Conservation (phyloP, 805 yeast genomes). For the Lachancea thermotolerans region DNA sequence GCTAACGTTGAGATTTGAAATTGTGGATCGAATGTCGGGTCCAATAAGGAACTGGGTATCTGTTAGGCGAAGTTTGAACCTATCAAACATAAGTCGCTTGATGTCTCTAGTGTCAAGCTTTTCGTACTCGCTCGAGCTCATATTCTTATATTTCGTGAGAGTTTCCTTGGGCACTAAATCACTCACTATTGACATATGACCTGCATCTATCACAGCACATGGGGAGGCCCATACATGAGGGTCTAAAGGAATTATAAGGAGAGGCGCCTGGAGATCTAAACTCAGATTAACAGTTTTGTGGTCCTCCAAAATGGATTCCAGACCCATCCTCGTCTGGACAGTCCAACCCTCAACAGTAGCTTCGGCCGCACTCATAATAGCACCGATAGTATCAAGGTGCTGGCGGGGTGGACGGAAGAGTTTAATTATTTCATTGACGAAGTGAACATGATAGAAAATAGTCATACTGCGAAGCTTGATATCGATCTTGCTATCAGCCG, state of each 20-base stretch:
- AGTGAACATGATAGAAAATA: slow-evolving; percentile 78
- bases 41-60: slow-evolving; percentile 90
- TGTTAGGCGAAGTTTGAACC: slow-evolving; percentile 65
- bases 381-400: slow-evolving; percentile 82
- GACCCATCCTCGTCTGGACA: slow-evolving; percentile 81
- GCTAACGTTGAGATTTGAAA: slow-evolving; percentile 56
- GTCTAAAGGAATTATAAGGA: slow-evolving; percentile 78
- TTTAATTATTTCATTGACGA: slow-evolving; percentile 63
- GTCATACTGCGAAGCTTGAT: slow-evolving; percentile 82
- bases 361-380: slow-evolving; percentile 89
- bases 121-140: slow-evolving; percentile 66
- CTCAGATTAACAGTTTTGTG: slow-evolving; percentile 84
- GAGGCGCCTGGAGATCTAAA: slow-evolving; percentile 89
- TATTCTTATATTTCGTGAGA: slow-evolving; percentile 60
- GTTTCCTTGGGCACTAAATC: slow-evolving; percentile 68
- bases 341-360: slow-evolving; percentile 89
- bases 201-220: slow-evolving; percentile 90
- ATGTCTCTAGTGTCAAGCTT: slow-evolving; percentile 39
- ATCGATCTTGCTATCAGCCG: slow-evolving; percentile 72
- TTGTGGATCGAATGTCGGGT: slow-evolving; percentile 67
- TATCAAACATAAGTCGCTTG: slow-evolving; percentile 81
- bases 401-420: slow-evolving; percentile 85
- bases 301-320: slow-evolving; percentile 89
- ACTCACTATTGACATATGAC: slow-evolving; percentile 79
- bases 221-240: slow-evolving; percentile 77